Conservation (phyloP, 495 filamentous ascomycete genomes). For the Penicillium ucsense region DNA sequence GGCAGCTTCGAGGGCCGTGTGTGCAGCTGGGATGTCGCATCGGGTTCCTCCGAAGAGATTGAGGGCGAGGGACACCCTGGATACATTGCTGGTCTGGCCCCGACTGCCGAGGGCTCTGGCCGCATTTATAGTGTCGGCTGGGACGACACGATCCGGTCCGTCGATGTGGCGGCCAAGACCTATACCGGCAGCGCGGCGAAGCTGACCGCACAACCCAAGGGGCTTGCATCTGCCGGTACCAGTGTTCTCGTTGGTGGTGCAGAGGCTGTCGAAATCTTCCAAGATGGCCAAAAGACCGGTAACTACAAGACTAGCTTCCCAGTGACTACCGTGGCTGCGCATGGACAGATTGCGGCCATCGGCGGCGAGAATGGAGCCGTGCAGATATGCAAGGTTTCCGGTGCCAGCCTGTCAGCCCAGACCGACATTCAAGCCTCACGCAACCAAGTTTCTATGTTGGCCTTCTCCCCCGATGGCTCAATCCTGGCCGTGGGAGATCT, state of each 20-base stretch:
- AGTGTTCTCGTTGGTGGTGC: slow-evolving; percentile 55
- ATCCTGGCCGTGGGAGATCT: slow-evolving; percentile 73
- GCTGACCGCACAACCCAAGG: slow-evolving; percentile 53
- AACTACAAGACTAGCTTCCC: slow-evolving; percentile 56
- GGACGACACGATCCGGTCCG: slow-evolving; percentile 84
- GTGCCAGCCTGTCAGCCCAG: slow-evolving; percentile 36
- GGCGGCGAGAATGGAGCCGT: slow-evolving; percentile 63
- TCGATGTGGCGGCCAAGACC: slow-evolving; percentile 51
- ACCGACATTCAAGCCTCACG: slow-evolving; percentile 31
- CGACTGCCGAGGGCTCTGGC: slow-evolving; percentile 40
- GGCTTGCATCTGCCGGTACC: slow-evolving; percentile 34
- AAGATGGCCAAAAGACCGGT: slow-evolving; percentile 45
- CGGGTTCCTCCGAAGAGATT: slow-evolving; percentile 55
- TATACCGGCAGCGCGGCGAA: slow-evolving; percentile 47
- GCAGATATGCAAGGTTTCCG: slow-evolving; percentile 57
- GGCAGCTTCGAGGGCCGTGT: slow-evolving; percentile 87
- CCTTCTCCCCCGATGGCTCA: slow-evolving; percentile 67
- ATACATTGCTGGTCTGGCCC: slow-evolving; percentile 68
- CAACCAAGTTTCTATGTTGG: slow-evolving; percentile 43
- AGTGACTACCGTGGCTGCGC: slow-evolving; percentile 61
- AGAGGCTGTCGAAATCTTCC: slow-evolving; percentile 54
- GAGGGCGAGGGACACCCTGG: slow-evolving; percentile 74
- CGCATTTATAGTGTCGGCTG: slow-evolving; percentile 79
- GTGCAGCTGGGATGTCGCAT: slow-evolving; percentile 65
- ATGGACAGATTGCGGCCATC: slow-evolving; percentile 58